Conservation (phyloP, 768 basidiomycete genomes). For the Galerina marginata region DNA sequence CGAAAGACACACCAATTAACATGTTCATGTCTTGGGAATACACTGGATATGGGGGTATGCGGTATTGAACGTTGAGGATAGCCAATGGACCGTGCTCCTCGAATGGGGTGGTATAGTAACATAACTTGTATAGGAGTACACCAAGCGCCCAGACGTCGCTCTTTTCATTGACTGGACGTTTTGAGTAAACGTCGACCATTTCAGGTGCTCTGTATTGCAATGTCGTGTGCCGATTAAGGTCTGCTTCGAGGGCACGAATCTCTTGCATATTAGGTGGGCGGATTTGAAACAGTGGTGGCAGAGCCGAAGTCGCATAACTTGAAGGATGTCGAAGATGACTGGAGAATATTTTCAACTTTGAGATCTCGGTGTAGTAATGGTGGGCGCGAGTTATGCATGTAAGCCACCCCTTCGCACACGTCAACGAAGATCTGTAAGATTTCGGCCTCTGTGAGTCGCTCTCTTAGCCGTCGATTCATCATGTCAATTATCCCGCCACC, state of each 20-base stretch:
- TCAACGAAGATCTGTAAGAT: slow-evolving; percentile 98
- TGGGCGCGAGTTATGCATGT: slow-evolving; percentile 93
- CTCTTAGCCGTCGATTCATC: slow-evolving; percentile 96
- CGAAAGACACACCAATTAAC: slow-evolving; percentile 70
- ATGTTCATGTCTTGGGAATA: slow-evolving; percentile 85
- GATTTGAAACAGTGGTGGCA: slow-evolving; percentile 74
- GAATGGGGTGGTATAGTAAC: slow-evolving; percentile 99
- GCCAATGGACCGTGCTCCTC: slow-evolving; percentile 97
- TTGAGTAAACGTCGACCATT: slow-evolving; percentile 91
- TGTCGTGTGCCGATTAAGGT: slow-evolving; percentile 94
- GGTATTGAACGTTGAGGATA: slow-evolving; percentile 95
- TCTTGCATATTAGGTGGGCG: slow-evolving; percentile 84
- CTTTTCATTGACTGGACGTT: slow-evolving; percentile 89
- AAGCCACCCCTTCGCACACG: slow-evolving; percentile 95
- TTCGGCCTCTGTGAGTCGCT: slow-evolving; percentile 93
- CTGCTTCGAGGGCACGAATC: slow-evolving; percentile 85
- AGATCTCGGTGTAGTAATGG: slow-evolving; percentile 95
- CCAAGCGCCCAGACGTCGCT: slow-evolving; percentile 98
- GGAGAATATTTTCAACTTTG: slow-evolving; percentile 98
- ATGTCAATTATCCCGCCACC: slow-evolving; percentile 99
- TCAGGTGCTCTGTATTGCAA: slow-evolving; percentile 98
- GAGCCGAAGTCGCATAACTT: slow-evolving; percentile 99
- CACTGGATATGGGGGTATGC: slow-evolving; percentile 85
- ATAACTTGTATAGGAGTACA: slow-evolving; percentile 95
- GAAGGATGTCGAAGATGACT: slow-evolving; percentile 81